These are phyloP conservation scores for Aspergillus homomorphus DNA, from an alignment of 495 filamentous ascomycete genomes.

Conservation along the genomic window DNA sequence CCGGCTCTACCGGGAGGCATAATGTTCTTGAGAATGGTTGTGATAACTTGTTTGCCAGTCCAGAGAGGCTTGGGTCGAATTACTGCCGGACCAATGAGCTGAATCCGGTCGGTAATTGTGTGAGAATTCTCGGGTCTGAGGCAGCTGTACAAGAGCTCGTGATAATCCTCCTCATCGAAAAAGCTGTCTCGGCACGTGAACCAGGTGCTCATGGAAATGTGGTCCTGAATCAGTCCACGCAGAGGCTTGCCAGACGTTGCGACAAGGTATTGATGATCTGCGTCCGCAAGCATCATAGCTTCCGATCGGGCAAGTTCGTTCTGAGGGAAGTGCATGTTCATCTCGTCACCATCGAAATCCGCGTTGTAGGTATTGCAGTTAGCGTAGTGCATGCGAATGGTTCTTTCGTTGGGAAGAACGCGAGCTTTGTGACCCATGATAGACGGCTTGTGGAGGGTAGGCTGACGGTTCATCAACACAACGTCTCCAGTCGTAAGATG, in stretches of 20 bases:
- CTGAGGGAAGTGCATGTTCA: constrained; percentile 99
- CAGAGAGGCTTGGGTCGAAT: constrained; percentile 78
- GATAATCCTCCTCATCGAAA: constrained; percentile 83
- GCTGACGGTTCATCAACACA: constrained; percentile 98
- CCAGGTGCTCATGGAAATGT: constrained; percentile 89
- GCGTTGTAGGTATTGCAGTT: constrained; percentile 99
- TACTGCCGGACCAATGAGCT: constrained; percentile 74
- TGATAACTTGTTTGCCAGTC: constrained; percentile 98
- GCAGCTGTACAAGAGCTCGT: constrained; percentile 86
- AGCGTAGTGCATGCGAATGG: constrained; percentile 98
- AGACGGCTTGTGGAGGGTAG: constrained; percentile 99
- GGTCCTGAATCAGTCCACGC: constrained; percentile 97
- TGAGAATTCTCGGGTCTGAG: constrained; percentile 86
- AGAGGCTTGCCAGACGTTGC: constrained; percentile 92
- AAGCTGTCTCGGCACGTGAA: constrained; percentile 92
- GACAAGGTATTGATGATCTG: constrained; percentile 95
- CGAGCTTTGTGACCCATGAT: constrained; percentile 97
- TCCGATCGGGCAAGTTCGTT: constrained; percentile 92
- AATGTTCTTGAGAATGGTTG: constrained; percentile 91
- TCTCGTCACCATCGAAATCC: constrained; percentile 99
- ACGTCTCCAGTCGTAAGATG: constrained; percentile 96
- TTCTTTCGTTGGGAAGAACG: constrained; percentile 90
- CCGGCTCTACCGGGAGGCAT: constrained; percentile 69
- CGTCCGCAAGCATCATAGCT: constrained; percentile 87
- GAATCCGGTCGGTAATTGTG: constrained; percentile 66